Conservation (phyloP, 148 eudicot species). For the Rhododendron kiyosumense region DNA sequence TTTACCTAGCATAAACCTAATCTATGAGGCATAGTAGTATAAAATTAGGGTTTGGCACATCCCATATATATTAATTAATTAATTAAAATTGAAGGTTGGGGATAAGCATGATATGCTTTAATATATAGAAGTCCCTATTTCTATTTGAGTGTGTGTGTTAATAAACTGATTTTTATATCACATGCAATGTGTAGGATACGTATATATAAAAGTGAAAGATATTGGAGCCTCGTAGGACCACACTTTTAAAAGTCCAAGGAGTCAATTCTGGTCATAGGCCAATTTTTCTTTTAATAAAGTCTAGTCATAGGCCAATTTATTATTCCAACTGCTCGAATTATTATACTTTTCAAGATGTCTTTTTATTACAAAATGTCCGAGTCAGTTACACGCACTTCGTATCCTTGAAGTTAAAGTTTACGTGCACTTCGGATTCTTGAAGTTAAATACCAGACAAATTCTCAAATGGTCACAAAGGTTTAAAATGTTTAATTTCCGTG, state of each 20-base stretch:
- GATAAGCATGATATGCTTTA: neutral
- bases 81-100: neutral
- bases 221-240: neutral
- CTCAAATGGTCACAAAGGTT: neutral
- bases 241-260: conserved; percentile 17
- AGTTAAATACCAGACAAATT: too few species aligned
- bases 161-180: neutral
- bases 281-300: neutral
- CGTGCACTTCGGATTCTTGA: too few species aligned
- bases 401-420: too few species aligned
- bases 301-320: neutral
- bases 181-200: neutral
- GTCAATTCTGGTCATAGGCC: conserved; percentile 16
- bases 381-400: too few species aligned
- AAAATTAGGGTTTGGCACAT: neutral
- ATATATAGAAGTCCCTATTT: neutral
- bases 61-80: too few species aligned
- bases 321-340: neutral
- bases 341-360: neutral
- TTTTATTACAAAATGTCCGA: neutral
- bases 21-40: neutral
- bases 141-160: neutral
- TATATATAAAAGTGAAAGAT: neutral
- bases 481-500: too few species aligned
- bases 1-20: neutral